phyloP scores from a whole-genome alignment of 139 green algal species.

The Chlorella vulgaris region DNA sequence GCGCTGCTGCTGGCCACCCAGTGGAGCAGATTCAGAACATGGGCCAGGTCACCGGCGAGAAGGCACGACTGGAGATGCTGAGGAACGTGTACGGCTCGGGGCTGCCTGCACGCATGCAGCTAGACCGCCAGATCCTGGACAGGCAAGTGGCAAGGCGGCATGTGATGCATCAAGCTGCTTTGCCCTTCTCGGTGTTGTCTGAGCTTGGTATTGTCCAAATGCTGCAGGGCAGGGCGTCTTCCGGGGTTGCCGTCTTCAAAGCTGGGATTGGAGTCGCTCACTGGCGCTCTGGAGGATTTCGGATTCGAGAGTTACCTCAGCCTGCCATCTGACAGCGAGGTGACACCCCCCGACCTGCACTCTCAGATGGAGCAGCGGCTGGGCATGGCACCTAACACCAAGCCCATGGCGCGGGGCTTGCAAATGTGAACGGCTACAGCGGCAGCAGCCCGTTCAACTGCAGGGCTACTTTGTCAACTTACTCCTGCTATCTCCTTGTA shows the following conservation, averaged over 20 bases:
- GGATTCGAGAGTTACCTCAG: slow-evolving; percentile 75
- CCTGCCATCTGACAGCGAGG: slow-evolving; percentile 47
- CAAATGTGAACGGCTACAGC: not conserved
- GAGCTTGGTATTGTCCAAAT: too few relatives aligned
- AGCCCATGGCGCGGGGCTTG: slow-evolving; percentile 19
- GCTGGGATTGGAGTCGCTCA: slow-evolving; percentile 77
- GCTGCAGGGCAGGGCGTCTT: slow-evolving; percentile 57
- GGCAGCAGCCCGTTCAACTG: not conserved
- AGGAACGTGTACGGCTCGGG: slow-evolving; percentile 77
- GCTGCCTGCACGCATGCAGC: slow-evolving; percentile 70
- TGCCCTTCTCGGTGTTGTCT: too few relatives aligned
- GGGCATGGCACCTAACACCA: slow-evolving; percentile 33
- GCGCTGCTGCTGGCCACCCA: slow-evolving; percentile 57
- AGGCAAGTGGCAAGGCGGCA: slow-evolving; percentile 38
- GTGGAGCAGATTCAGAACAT: slow-evolving; percentile 75
- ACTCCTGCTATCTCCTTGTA: too few relatives aligned
- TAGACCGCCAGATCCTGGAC: slow-evolving; percentile 84
- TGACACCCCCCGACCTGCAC: slow-evolving; percentile 65
- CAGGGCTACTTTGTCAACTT: too few relatives aligned
- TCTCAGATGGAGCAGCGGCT: slow-evolving; percentile 72
- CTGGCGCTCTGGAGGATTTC: slow-evolving; percentile 83
- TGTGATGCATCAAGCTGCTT: too few relatives aligned
- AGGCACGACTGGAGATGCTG: slow-evolving; percentile 63
- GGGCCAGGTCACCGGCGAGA: slow-evolving; percentile 5
- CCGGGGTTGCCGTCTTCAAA: slow-evolving; percentile 71